Evolutionary conservation across 306 rosid genomes (phyloP).

Genomic region (Coriaria nepalensis): DNA sequence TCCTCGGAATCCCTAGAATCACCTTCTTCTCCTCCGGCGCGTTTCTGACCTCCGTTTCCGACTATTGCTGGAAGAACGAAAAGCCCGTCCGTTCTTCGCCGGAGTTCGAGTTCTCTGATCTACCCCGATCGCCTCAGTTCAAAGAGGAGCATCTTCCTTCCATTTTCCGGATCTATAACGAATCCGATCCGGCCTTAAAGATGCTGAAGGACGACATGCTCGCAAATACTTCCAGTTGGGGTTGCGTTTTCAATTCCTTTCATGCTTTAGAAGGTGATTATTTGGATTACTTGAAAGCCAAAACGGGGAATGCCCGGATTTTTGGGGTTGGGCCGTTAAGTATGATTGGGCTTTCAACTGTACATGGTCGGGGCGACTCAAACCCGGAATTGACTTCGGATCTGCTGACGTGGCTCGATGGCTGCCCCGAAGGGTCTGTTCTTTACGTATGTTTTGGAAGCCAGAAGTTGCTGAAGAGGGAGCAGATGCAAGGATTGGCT

Average conservation of each 20-base stretch:
- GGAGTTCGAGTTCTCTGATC: constrained; percentile 10
- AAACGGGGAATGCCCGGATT: constrained; percentile 11
- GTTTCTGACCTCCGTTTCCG: constrained; percentile 1
- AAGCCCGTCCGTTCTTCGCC: background rate
- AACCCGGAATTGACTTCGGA: background rate
- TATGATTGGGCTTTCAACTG: background rate
- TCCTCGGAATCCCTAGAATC: constrained; percentile 25
- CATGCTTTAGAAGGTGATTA: constrained; percentile 23
- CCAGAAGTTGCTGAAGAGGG: constrained; percentile 35
- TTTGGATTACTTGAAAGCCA: constrained; percentile 16
- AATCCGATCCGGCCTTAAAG: constrained; percentile 30
- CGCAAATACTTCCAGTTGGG: constrained; percentile 37
- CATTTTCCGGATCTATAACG: constrained; percentile 11
- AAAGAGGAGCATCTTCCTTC: constrained; percentile 37
- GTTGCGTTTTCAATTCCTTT: constrained; percentile 25
- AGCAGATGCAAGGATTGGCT: constrained; percentile 52
- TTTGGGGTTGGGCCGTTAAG: constrained; percentile 41
- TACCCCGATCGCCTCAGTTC: constrained; percentile 32
- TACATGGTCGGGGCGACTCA: background rate
- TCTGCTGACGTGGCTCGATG: constrained; percentile 35
- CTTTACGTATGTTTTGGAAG: constrained; percentile 63
- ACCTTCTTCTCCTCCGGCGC: constrained; percentile 16
- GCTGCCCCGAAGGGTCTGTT: constrained; percentile 39
- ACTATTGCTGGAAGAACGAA: constrained; percentile 13
- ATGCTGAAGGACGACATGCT: constrained; percentile 17